These are phyloP conservation scores for Mortierella antarctica DNA, from an alignment of 192 early-diverging fungal species.

Conservation along the genomic window DNA sequence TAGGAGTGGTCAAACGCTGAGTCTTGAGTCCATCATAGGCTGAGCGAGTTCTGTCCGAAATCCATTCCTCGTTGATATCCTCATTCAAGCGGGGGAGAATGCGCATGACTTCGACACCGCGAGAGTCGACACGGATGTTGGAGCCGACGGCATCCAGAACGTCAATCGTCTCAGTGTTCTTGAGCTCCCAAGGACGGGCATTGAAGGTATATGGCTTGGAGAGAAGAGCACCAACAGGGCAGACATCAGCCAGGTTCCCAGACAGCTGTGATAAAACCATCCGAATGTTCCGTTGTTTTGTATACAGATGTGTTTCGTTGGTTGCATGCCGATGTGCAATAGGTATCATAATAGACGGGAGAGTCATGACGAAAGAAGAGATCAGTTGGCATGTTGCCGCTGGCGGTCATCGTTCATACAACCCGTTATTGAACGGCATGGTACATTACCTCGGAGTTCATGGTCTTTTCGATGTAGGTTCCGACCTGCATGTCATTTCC, in stretches of 20 bases:
- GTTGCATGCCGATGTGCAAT: background rate
- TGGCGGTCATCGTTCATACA: background rate
- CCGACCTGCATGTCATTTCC: slow-evolving; percentile 99
- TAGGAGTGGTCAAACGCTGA: slow-evolving; percentile 93
- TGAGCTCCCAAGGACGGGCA: slow-evolving; percentile 96
- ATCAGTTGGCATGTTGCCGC: no score
- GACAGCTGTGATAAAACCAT: slow-evolving; percentile 69
- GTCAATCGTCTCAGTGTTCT: slow-evolving; percentile 95
- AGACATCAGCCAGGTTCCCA: slow-evolving; percentile 97
- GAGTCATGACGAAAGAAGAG: no score
- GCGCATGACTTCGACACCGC: slow-evolving; percentile 96
- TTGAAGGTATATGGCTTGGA: slow-evolving; percentile 96
- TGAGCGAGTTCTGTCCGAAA: slow-evolving; percentile 97
- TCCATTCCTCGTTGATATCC: slow-evolving; percentile 99
- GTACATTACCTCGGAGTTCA: slow-evolving; percentile 76
- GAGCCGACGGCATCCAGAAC: slow-evolving; percentile 94
- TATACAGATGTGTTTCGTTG: background rate
- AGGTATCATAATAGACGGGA: background rate
- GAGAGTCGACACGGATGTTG: slow-evolving; percentile 96
- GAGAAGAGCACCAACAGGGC: slow-evolving; percentile 97
- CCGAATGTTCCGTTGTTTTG: background rate
- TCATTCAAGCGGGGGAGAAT: slow-evolving; percentile 96
- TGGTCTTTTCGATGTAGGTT: slow-evolving; percentile 91
- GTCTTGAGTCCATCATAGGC: slow-evolving; percentile 95
- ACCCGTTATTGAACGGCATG: background rate